Evolutionary conservation across 2,329 filamentous ascomycete species (phyloP).

Genomic region (Fusarium palustre): DNA sequence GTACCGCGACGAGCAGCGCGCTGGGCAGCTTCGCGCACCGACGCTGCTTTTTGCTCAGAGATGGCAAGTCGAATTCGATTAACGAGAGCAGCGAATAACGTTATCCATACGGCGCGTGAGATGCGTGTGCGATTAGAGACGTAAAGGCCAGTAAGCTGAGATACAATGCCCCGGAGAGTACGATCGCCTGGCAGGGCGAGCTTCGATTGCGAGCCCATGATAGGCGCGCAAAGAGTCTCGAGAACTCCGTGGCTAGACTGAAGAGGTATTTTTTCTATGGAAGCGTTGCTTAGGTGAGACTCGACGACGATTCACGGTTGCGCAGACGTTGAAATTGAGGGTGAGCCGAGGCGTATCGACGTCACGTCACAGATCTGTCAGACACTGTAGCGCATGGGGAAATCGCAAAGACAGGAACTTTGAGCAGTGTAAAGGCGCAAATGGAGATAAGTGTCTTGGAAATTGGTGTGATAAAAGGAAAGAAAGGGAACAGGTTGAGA

Average conservation of each 20-base stretch:
- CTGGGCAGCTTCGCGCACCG: conserved; percentile 72
- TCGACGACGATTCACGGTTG: background rate
- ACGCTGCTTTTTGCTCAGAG: conserved; percentile 90
- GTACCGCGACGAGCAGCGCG: conserved; percentile 61
- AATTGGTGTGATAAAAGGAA: background rate
- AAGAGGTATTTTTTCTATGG: background rate
- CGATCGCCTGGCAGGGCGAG: conserved; percentile 70
- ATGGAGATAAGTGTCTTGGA: background rate
- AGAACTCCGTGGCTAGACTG: background rate
- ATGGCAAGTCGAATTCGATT: conserved; percentile 93
- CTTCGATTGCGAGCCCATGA: conserved; percentile 83
- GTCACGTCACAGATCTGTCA: conserved; percentile 42
- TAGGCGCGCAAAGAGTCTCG: conserved; percentile 16
- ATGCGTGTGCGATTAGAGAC: conserved; percentile 83
- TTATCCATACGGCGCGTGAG: conserved; percentile 84
- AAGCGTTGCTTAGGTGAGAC: background rate
- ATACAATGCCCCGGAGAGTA: conserved; percentile 73
- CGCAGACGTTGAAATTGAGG: conserved; percentile 7
- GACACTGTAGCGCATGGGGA: conserved; percentile 25
- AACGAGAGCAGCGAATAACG: conserved; percentile 81
- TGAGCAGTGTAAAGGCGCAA: background rate
- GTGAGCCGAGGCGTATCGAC: conserved; percentile 36
- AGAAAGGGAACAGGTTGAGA: background rate
- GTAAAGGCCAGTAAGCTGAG: conserved; percentile 78
- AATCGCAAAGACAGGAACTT: conserved; percentile 12